Base-by-base conservation (phyloP, 257 asterid species). In the Przewalskia tangutica region DNA sequence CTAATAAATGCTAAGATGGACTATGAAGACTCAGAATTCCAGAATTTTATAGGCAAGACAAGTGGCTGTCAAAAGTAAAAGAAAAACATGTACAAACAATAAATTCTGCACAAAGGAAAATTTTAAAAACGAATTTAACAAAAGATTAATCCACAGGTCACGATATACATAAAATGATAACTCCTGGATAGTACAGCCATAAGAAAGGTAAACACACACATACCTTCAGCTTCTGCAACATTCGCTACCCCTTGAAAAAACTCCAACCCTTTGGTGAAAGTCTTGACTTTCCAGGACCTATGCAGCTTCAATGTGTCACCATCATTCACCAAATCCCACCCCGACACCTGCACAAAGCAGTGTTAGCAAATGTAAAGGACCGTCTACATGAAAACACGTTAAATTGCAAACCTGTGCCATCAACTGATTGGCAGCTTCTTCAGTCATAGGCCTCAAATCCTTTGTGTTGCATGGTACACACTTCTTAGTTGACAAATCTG, bases 211-310 rank as follows among this genome's bases (percentile, higher is more conserved):
- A 27, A 73, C 79, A 50, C 18, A 17, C 71, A 70, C 58, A 46
- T 84, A 95, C 99, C 99, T 93, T 94, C 98, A 50, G 89, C 86
- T 89, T 95, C 99, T 7, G 99, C 99, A 84, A 92, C 89, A 53
- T 88, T 88, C 82, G 96, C 98, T n/a, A 95, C 92, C 55, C 86
- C 89, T 50, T 90, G 89, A 79, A 95, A 91, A 86, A 95, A 94
- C 82, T 94, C 95, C 90, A 95, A 83, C 82, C 99, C 99, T 89
- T 86, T 94, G 82, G 87, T 87, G 77, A 95, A 95, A 62, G 94
- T 91, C 90, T 91, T 94, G 53, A 94, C 98, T 89, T 94, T 94
- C 97, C 97, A 95, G 20, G 95, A 88, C 58, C 85, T 92, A 63
- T 90, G 94, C 85, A 95, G 90, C 95, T 92, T 95, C 90, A 65